Evolutionary conservation across 345 rosid genomes (phyloP), one percentile per base, ranked within the genome.

Genomic region (Eucalyptus marginata): DNA sequence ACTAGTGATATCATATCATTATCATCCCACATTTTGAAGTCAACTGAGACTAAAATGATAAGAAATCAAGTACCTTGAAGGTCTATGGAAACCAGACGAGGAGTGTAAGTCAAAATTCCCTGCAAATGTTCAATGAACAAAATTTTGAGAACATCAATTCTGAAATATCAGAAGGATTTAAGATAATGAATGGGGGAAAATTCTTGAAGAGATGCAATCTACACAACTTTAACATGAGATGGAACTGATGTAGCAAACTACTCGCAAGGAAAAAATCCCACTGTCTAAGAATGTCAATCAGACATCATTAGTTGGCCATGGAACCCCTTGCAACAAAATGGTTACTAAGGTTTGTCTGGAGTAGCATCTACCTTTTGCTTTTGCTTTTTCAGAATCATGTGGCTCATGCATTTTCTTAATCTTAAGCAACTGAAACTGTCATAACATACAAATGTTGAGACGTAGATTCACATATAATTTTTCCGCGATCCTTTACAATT

Each of bases 101-200:
- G 99, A 89, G 98, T 95, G 89, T 97, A 95, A 16, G 96, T 96
- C 88, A 88, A 90, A 86, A 90, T 88, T 11, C 99, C 99, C 98
- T 98, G 95, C 87, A 92, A 51, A 89, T 31, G 49, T 43, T 88
- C 46, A 89, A 59, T 80, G 64, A 79, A 50, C 50, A 25, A 83
- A 31, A 47, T 59, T 52, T 46, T 51, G 47, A 86, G 36, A 25
- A 71, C 17, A 16, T 20, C 14, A 83, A 47, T 64, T 62, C 24
- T 17, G 22, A 86, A 20, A 89, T 27, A 43, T 49, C 36, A 8
- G 49, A 86, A 86, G 58, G 3, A 18, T n/a, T 50, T 12, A 86
- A 49, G 76, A 86, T 62, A 89, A 33, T 18, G n/a, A 66, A 86
- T 36, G 27, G 33, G 31, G 87, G 44, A 33, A 62, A 52, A 8